Evolutionary conservation across 495 filamentous ascomycete species (phyloP), one percentile per base, ranked within the genome.

Genomic region (Tuber magnatum): DNA sequence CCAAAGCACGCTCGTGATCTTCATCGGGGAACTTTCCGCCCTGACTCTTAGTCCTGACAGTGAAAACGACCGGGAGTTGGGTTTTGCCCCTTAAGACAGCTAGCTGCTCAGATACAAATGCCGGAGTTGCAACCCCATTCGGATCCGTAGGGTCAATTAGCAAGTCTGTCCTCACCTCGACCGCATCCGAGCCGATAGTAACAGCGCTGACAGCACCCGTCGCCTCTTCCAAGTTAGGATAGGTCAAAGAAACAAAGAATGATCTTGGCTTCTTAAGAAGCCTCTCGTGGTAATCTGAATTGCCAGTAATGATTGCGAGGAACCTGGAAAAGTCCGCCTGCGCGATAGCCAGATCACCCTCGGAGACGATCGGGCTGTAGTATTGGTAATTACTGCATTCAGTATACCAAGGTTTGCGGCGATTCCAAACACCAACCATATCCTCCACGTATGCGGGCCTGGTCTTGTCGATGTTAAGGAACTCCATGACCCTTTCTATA

Each of bases 341-440:
- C 16, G 92, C 89, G 76, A 90, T 86, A 69, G 88, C 86, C 18
- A 87, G 83, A 77, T 88, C 86, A 24, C 80, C 73, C 28, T 76
- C 74, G 12, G 70, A 77, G 12, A 82, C 78, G 8, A 73, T 69
- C 68, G 92, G 92, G 84, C 92, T 94, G 85, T 93, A 90, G 85
- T 96, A 97, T 80, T 97, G 92, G 82, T 92, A 91, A 83, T 97
- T 98, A 85, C 94, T 97, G 86, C 95, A 98, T 80, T 94, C 90
- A 74, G 91, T 86, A 84, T 92, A 98, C 90, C 92, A 96, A 3
- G 93, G 92, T 84, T 94, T 95, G 24, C 95, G 90, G 69, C 96
- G 91, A 69, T 93, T 86, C 88, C 94, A 98, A 42, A 99, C 95
- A 2, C 89, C 91, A 85, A 92, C 90, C 88, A 97, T 96, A 76